phyloP scores from a whole-genome alignment of 2,329 filamentous ascomycete species.

The Aureobasidium lini region DNA sequence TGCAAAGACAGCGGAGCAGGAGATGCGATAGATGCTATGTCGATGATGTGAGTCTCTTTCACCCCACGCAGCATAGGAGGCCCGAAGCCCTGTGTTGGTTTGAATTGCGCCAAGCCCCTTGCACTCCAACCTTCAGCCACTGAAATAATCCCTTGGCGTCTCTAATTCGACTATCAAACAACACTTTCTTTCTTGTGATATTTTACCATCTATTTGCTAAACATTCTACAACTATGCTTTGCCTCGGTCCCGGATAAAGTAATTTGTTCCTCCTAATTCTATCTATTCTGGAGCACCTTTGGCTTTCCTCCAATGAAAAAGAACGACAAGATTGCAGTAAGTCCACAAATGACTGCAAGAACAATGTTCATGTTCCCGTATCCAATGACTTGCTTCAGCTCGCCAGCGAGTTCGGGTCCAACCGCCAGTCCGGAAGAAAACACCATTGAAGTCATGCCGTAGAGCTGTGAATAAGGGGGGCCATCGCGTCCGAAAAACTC shows the following conservation, averaged over 20 bases:
- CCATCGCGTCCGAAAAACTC: constrained; percentile 49
- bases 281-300: constrained; percentile 2
- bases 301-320: constrained; percentile 40
- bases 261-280: neutral
- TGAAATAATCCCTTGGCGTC: constrained; percentile 1
- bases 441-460: constrained; percentile 56
- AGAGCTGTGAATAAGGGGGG: constrained; percentile 55
- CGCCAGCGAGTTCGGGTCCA: constrained; percentile 51
- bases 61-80: constrained; percentile 2
- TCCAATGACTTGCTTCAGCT: constrained; percentile 43
- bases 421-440: constrained; percentile 53
- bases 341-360: constrained; percentile 38
- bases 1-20: neutral
- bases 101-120: neutral
- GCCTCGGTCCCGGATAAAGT: too few relatives aligned
- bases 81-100: neutral
- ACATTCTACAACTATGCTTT: too few relatives aligned
- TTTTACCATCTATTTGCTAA: too few relatives aligned
- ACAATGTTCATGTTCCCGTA: constrained; percentile 53
- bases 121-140: neutral
- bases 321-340: constrained; percentile 38
- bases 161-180: neutral
- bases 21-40: constrained; percentile 1
- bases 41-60: constrained; percentile 7
- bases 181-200: neutral